These are phyloP conservation scores for Aspergillus novoparasiticus DNA, from an alignment of 2,329 filamentous ascomycete species.

Conservation along the genomic window DNA sequence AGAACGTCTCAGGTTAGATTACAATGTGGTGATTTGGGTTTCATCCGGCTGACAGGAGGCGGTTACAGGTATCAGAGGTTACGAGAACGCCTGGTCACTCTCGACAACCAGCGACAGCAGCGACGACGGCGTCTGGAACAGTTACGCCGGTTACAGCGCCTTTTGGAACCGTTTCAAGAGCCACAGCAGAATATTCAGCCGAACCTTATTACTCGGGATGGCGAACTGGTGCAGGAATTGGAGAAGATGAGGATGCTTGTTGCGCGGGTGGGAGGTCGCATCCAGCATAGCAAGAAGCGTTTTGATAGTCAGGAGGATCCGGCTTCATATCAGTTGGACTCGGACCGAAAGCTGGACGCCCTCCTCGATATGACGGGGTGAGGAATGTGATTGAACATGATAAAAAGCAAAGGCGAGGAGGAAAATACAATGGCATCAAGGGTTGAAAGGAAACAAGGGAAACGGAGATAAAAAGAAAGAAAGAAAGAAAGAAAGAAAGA, in stretches of 20 bases:
- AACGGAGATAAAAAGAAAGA: neutral
- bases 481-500: neutral
- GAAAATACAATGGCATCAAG: neutral
- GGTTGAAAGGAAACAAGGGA: neutral
- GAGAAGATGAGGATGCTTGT: conserved; percentile 52
- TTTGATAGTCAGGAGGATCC: conserved; percentile 18
- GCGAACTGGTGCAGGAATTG: conserved; percentile 53
- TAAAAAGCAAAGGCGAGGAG: neutral
- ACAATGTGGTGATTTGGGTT: conserved; percentile 20
- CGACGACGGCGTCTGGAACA: conserved; percentile 51
- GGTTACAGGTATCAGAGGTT: conserved; percentile 43
- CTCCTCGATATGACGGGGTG: conserved; percentile 42
- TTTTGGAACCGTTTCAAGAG: conserved; percentile 54
- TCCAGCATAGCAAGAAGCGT: conserved; percentile 33
- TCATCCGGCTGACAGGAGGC: conserved; percentile 24
- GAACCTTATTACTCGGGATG: conserved; percentile 56
- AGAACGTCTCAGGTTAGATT: conserved; percentile 36
- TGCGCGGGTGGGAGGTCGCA: conserved; percentile 44
- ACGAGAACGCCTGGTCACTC: conserved; percentile 46
- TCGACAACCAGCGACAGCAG: conserved; percentile 49
- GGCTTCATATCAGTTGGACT: conserved; percentile 28
- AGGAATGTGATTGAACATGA: neutral
- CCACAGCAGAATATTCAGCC: conserved; percentile 56
- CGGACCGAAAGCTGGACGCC: conserved; percentile 37
- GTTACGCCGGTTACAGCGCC: conserved; percentile 47